Evolutionary conservation across 257 asterid genomes (phyloP).

Genomic region (Solanum appendiculatum): DNA sequence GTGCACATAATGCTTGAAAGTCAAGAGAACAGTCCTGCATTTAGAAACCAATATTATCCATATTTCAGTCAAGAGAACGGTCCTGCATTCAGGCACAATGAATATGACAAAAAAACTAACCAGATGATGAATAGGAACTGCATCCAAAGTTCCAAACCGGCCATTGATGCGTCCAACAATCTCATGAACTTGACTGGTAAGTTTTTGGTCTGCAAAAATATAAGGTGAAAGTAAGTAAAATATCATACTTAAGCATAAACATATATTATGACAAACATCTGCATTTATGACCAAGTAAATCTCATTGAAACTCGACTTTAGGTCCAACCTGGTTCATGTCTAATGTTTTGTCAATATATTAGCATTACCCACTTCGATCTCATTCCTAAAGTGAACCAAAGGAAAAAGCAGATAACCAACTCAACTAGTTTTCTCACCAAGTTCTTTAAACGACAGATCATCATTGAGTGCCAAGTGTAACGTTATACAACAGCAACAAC

Average conservation of each 20-base stretch:
- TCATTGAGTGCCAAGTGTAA: background rate
- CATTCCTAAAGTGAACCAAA: background rate
- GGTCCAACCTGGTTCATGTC: background rate
- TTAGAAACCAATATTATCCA: background rate
- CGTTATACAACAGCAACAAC: background rate
- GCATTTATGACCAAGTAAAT: background rate
- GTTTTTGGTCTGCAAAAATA: constrained; percentile 67
- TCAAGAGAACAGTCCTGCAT: constrained; percentile 97
- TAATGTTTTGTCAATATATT: background rate
- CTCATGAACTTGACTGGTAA: constrained; percentile 97
- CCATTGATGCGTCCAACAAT: constrained; percentile 99
- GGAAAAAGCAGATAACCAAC: background rate
- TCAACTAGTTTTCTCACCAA: background rate
- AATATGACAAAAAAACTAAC: constrained; percentile 27
- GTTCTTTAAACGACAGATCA: background rate
- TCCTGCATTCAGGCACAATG: constrained; percentile 41
- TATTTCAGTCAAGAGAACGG: constrained; percentile 65
- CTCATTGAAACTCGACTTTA: background rate
- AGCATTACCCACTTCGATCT: background rate
- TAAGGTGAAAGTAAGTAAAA: constrained; percentile 7
- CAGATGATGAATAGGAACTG: constrained; percentile 98
- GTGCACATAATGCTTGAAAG: constrained; percentile 79
- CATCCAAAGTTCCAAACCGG: constrained; percentile 76
- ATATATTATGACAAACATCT: background rate
- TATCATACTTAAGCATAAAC: background rate